Evolutionary conservation across 179 eudicot genomes (phyloP).

Genomic region (Spergularia azorica): DNA sequence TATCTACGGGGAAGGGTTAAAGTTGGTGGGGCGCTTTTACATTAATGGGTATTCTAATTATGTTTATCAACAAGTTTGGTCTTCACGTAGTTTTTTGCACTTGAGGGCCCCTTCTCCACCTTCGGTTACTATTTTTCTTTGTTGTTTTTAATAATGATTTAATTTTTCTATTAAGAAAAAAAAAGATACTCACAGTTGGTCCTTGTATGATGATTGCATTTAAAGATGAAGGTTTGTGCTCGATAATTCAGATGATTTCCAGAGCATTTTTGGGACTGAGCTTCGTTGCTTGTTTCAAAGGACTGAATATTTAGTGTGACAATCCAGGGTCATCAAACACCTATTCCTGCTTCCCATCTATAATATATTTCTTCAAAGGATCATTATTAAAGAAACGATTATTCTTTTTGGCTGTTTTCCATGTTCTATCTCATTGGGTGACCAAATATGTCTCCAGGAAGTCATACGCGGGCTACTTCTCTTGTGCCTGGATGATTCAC

Average conservation of each 20-base stretch:
- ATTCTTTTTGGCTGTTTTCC: neutral
- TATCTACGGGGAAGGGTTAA: too few species aligned
- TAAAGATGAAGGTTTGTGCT: too few species aligned
- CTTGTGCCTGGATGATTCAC: constrained; percentile 73
- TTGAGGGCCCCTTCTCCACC: too few species aligned
- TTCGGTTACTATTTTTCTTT: too few species aligned
- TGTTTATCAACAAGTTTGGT: too few species aligned
- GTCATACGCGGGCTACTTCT: constrained; percentile 73
- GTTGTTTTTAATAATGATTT: too few species aligned
- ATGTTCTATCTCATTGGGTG: constrained; percentile 15
- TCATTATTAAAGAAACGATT: neutral
- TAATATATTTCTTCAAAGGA: neutral
- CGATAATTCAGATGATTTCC: too few species aligned
- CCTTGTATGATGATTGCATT: neutral
- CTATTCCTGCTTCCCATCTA: neutral
- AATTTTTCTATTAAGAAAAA: too few species aligned
- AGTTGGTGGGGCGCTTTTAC: too few species aligned
- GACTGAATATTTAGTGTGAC: neutral
- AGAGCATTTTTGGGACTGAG: neutral
- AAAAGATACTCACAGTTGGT: too few species aligned
- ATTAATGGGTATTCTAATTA: too few species aligned
- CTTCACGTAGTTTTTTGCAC: too few species aligned
- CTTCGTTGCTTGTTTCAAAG: neutral
- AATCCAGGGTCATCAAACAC: neutral
- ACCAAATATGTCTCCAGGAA: constrained; percentile 48